A percentile compares a stretch with the other conserved stretches of the same genome.
These are phyloP conservation scores for Micractinium conductrix DNA, from an alignment of 139 green algal species.

Conservation along the genomic window DNA sequence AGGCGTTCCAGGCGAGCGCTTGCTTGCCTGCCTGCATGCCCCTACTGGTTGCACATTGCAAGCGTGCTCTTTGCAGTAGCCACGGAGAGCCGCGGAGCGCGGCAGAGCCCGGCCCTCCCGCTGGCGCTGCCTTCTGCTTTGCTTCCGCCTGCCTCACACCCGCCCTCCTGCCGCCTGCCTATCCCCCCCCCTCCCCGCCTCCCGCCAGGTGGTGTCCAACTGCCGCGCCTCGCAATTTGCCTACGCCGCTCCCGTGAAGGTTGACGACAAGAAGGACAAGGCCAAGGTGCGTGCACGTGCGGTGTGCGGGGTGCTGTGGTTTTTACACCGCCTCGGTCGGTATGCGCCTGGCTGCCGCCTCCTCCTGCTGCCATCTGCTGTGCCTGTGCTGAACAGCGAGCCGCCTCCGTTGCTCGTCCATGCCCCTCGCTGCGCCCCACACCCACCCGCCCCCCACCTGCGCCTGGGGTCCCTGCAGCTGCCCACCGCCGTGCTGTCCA, in stretches of 20 bases:
- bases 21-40: background rate
- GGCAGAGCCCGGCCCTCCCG: too few relatives aligned
- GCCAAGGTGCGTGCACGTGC: constrained; percentile 48
- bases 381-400: too few relatives aligned
- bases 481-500: constrained; percentile 95
- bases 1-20: constrained; percentile 45
- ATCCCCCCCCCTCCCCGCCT: background rate
- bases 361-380: background rate
- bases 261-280: constrained; percentile 54
- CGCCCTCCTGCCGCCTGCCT: too few relatives aligned
- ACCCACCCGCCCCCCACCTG: background rate
- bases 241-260: constrained; percentile 83
- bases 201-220: constrained; percentile 56
- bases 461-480: constrained; percentile 72
- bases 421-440: too few relatives aligned
- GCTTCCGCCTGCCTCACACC: too few relatives aligned
- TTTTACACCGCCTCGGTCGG: too few relatives aligned
- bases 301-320: background rate
- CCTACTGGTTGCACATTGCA: too few relatives aligned
- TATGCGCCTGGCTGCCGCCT: background rate
- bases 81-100: too few relatives aligned
- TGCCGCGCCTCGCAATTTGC: constrained; percentile 87
- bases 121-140: too few relatives aligned
- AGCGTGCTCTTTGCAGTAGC: too few relatives aligned
- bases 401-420: background rate